Evolutionary conservation across 2,329 filamentous ascomycete genomes (phyloP).

Genomic region (Clonostachys byssicola): DNA sequence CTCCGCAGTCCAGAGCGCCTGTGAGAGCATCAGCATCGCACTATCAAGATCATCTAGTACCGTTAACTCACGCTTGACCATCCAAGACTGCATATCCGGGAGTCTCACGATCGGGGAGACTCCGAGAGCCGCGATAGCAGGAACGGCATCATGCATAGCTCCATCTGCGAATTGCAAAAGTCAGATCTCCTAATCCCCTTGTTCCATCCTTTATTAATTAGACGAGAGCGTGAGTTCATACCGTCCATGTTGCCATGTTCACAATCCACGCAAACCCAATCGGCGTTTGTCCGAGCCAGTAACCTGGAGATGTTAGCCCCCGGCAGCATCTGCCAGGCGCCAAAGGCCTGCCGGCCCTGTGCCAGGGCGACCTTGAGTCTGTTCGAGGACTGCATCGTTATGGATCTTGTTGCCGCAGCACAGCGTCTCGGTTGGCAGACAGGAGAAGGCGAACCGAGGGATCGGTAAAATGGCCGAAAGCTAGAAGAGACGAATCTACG

Average conservation of each 20-base stretch:
- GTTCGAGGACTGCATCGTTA: conserved; percentile 38
- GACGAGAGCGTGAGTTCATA: conserved; percentile 8
- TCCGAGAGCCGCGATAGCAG: conserved; percentile 42
- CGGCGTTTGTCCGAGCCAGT: conserved; percentile 57
- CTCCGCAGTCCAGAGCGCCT: conserved; percentile 45
- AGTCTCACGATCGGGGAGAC: conserved; percentile 42
- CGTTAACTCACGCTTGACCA: conserved; percentile 34
- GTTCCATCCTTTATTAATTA: not conserved
- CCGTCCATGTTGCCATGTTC: conserved; percentile 49
- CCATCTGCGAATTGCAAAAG: conserved; percentile 23
- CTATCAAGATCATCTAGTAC: not conserved
- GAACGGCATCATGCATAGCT: conserved; percentile 49
- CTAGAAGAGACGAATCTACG: not conserved
- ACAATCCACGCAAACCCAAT: conserved; percentile 61
- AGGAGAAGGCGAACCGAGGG: not conserved
- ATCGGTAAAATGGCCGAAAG: not conserved
- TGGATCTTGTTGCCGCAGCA: conserved; percentile 1
- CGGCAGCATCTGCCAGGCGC: conserved; percentile 61
- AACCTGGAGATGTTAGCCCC: conserved; percentile 54
- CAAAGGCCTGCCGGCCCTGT: conserved; percentile 44
- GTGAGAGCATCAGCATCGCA: not conserved
- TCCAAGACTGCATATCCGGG: conserved; percentile 42
- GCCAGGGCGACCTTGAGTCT: conserved; percentile 43
- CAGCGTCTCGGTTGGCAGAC: not conserved
- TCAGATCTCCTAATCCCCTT: not conserved